A percentile compares a stretch with the other conserved stretches of the same genome.
Evolutionary conservation across 2,329 filamentous ascomycete species (phyloP).

Genomic region (Fusarium burgessii): DNA sequence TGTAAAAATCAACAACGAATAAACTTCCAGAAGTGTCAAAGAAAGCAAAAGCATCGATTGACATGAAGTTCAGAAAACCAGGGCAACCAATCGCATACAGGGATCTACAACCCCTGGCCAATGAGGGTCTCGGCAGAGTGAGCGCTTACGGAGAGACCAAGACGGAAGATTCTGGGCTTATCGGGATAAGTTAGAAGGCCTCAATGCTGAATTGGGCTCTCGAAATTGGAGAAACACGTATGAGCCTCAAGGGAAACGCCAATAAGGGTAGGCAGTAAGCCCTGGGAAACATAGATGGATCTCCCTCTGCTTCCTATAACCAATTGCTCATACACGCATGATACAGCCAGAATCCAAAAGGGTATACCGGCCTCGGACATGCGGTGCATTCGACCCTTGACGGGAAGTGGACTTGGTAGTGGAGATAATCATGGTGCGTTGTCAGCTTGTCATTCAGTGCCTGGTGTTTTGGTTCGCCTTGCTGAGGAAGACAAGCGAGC

Average conservation of each 20-base stretch:
- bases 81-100: slow-evolving; percentile 42
- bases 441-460: slow-evolving; percentile 21
- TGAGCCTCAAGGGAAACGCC: neutral
- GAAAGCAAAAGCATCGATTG: slow-evolving; percentile 4
- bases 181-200: slow-evolving; percentile 22
- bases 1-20: neutral
- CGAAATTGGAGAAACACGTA: slow-evolving; percentile 8
- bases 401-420: slow-evolving; percentile 25
- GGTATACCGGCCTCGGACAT: slow-evolving; percentile 28
- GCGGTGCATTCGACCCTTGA: slow-evolving; percentile 22
- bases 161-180: slow-evolving; percentile 8
- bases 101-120: slow-evolving; percentile 30
- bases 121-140: slow-evolving; percentile 25
- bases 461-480: slow-evolving; percentile 14
- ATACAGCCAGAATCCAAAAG: slow-evolving; percentile 14
- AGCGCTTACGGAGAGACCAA: slow-evolving; percentile 11
- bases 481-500: neutral
- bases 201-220: slow-evolving; percentile 15
- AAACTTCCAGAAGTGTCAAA: slow-evolving; percentile 8
- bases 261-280: slow-evolving; percentile 9
- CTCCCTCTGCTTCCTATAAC: neutral
- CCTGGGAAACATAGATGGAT: neutral
- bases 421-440: slow-evolving; percentile 27
- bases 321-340: slow-evolving; percentile 13
- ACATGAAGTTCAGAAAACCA: slow-evolving; percentile 31